Conservation (phyloP, 306 rosid genomes). For the Casuarina equisetifolia region DNA sequence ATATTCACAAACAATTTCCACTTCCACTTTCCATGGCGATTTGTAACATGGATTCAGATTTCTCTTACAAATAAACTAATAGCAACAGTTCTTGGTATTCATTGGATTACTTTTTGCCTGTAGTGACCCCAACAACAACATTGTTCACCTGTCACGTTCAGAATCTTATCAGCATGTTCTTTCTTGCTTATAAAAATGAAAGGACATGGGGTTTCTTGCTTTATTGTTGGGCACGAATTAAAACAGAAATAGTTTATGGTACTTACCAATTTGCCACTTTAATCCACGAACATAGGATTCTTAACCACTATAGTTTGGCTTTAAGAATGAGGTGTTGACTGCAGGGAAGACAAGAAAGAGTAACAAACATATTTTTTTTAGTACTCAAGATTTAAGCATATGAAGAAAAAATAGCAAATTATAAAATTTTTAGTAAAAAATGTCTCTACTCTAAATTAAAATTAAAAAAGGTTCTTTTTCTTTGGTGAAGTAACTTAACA, state of each 20-base stretch:
- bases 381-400: conserved; percentile 13
- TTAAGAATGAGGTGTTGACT: conserved; percentile 60
- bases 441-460: background rate
- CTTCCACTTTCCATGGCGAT: conserved; percentile 6
- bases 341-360: conserved; percentile 30
- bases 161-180: too few species aligned
- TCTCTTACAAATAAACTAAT: conserved; percentile 12
- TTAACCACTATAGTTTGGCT: conserved; percentile 48
- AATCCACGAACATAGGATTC: too few species aligned
- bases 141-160: conserved; percentile 40
- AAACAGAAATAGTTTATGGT: conserved; percentile 11
- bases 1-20: conserved; percentile 34
- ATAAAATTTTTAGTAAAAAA: too few species aligned
- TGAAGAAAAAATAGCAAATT: background rate
- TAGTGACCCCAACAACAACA: conserved; percentile 93
- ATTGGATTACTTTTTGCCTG: conserved; percentile 60
- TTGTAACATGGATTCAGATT: conserved; percentile 11
- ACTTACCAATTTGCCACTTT: too few species aligned
- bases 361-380: background rate
- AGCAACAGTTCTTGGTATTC: background rate
- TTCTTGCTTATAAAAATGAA: background rate
- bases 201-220: background rate
- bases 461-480: background rate
- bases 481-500: background rate
- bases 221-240: background rate